Evolutionary conservation across 106 monocot genomes (phyloP), one percentile per base, ranked within the genome.

Genomic region (Phalaenopsis equestris): DNA sequence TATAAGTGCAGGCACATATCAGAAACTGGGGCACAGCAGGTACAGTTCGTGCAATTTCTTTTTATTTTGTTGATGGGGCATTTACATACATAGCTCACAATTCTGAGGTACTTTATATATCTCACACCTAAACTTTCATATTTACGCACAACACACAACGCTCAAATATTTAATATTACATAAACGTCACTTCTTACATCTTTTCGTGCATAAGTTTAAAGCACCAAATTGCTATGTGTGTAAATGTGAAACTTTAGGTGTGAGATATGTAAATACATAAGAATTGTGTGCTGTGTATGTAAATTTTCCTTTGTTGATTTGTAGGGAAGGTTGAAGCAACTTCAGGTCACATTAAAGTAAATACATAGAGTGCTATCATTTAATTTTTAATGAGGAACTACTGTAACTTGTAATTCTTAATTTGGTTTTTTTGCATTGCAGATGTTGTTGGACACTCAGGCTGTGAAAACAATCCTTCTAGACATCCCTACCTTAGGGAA

Each of bases 21-120:
- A 72, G 98, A 99, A 90, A 99, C 98, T 58, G 95, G 98, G 24
- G 98, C 98, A 37, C 98, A 99, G 76, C 98, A 99, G 95, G 94
- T 99, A 70, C 42, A 37, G 14, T 68, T 73, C 30, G 56, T 83
- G 15, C 41, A 14, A 72, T 78, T 56, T 24, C 37, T 41, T 83
- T 5, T 18, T 61, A 10, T 72, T 18, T 61, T 30, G 30, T 30
- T 30, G 30, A 30, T 30, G 30, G 30, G 30, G 30, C 30, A 30
- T 30, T 30, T 30, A 30, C 30, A 30, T 30, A 30, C 30, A 30
- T 30, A 30, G 30, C 30, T 30, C 30, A 30, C 30, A 30, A 30
- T 30, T 30, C 30, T 30, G 0, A 30, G 30, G 30, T 30, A 30
- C 30, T 0, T 30, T 30, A 30, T 0, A 30, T 30, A 30, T 30